Evolutionary conservation across 768 basidiomycete genomes (phyloP).

Genomic region (Lactifluus volemus): DNA sequence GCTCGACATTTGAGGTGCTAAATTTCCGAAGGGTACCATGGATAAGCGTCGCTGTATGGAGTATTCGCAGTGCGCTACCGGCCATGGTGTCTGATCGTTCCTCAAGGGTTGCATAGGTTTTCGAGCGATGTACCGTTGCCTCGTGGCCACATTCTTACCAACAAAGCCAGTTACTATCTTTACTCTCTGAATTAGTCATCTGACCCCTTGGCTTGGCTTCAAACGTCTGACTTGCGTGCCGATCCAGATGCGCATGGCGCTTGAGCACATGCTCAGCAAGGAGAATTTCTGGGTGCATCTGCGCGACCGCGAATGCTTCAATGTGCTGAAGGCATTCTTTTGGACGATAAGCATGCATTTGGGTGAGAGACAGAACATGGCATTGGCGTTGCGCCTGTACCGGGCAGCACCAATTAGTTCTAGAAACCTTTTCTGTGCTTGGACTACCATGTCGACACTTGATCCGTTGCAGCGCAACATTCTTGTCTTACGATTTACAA

Average conservation of each 20-base stretch:
- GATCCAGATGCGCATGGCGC: slow-evolving; percentile 85
- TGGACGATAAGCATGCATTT: slow-evolving; percentile 70
- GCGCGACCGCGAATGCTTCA: slow-evolving; percentile 69
- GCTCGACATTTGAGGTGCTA: slow-evolving; percentile 57
- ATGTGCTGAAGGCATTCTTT: slow-evolving; percentile 56
- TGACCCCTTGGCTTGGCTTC: slow-evolving; percentile 70
- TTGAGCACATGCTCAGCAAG: slow-evolving; percentile 72
- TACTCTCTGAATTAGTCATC: neutral
- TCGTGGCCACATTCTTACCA: slow-evolving; percentile 87
- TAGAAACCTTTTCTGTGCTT: neutral
- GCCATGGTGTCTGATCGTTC: slow-evolving; percentile 85
- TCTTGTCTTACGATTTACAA: neutral
- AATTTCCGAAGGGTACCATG: slow-evolving; percentile 87
- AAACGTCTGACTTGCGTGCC: slow-evolving; percentile 92
- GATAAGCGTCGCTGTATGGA: slow-evolving; percentile 79
- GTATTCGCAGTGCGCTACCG: slow-evolving; percentile 70
- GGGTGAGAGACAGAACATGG: slow-evolving; percentile 71
- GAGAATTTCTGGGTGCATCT: slow-evolving; percentile 85
- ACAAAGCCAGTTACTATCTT: slow-evolving; percentile 79
- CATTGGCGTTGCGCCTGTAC: slow-evolving; percentile 58
- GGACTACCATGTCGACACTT: neutral
- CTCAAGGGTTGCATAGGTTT: slow-evolving; percentile 78
- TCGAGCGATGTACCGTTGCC: slow-evolving; percentile 56
- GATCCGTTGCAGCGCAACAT: slow-evolving; percentile 7
- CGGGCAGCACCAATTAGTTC: slow-evolving; percentile 75